Base-by-base conservation (phyloP, 2,329 filamentous ascomycete genomes). In the Dactylellina leptospora region DNA sequence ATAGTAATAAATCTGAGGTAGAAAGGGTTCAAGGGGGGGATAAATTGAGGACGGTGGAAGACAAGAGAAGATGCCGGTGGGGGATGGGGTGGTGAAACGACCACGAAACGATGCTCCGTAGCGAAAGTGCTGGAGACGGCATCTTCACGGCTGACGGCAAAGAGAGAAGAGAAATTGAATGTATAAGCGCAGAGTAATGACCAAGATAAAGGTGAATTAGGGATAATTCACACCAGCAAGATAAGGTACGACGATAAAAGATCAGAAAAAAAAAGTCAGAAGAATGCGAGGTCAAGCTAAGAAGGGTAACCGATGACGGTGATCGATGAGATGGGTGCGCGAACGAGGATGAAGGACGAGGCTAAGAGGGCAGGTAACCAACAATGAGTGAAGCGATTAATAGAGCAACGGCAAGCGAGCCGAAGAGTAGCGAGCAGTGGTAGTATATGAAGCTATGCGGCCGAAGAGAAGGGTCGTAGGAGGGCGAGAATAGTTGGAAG, bases 211-310 rank as follows among this genome's bases (percentile, higher is more conserved):
- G 55, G 60, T 30, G 56, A 61, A 40, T 53, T 55, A 51, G 66
- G 60, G 54, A 25, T 53, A 54, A 63, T 73, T 75, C 73, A 74
- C 70, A 71, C 60, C 51, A 73, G 56, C 63, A 73, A 16, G 10
- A 40, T 40, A 33, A 6, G 58, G 61, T 58, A 71, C 44, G 70
- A n/a, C 69, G 56, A 53, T 61, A 61, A 72, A 61, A 62, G 58
- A 18, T 61, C 18, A 53, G 54, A 33, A 18, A 16, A 69, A 20
- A 60, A 47, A 73, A 42, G 73, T 74, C 60, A 54, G 42, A 75
- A 71, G 71, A 64, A 30, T 27, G 36, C 11, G 36, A 40, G 36
- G 18, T 40, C 36, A 40, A 76, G 70, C 30, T 33, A 33, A 33
- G 30, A 33, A 33, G 69, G 61, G 45, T 20, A 42, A 54, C 47